A percentile compares a stretch with the other conserved stretches of the same genome.
Conservation (phyloP, 2,329 filamentous ascomycete genomes). For the Nectriaceae sp. region DNA sequence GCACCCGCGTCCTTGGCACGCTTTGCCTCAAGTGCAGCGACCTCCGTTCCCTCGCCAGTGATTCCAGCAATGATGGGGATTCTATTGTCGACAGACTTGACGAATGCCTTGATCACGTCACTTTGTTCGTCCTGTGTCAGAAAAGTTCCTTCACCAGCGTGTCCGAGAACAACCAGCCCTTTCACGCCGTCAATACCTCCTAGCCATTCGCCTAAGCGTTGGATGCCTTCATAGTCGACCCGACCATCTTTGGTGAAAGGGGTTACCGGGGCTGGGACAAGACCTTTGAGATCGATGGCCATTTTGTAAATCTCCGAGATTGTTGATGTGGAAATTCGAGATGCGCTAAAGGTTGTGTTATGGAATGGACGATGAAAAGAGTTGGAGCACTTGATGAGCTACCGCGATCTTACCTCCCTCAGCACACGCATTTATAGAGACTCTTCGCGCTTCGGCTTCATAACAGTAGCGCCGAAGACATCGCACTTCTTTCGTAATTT, state of each 20-base stretch:
- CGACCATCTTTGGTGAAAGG: constrained; percentile 50
- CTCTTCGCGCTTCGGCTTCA: too few relatives aligned
- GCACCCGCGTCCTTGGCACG: constrained; percentile 53
- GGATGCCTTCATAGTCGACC: constrained; percentile 54
- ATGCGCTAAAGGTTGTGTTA: too few relatives aligned
- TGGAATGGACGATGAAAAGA: too few relatives aligned
- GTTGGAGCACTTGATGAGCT: too few relatives aligned
- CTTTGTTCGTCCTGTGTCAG: constrained; percentile 51
- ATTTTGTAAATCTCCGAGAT: too few relatives aligned
- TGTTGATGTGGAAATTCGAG: too few relatives aligned
- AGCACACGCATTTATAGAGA: too few relatives aligned
- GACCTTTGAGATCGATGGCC: too few relatives aligned
- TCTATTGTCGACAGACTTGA: constrained; percentile 50
- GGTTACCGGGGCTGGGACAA: too few relatives aligned
- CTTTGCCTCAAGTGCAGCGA: constrained; percentile 52
- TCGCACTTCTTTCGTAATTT: too few relatives aligned
- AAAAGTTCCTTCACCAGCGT: constrained; percentile 56
- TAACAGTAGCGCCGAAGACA: too few relatives aligned
- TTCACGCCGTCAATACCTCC: constrained; percentile 53
- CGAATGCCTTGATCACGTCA: constrained; percentile 52
- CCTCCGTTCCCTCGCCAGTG: constrained; percentile 54
- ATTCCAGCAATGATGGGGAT: constrained; percentile 56
- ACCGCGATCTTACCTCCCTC: too few relatives aligned
- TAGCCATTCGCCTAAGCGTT: constrained; percentile 54
- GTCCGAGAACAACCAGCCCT: constrained; percentile 55